A percentile compares a stretch with the other conserved stretches of the same genome.
Evolutionary conservation across 148 eudicot genomes (phyloP).

Genomic region (Hydrangea macrophylla): DNA sequence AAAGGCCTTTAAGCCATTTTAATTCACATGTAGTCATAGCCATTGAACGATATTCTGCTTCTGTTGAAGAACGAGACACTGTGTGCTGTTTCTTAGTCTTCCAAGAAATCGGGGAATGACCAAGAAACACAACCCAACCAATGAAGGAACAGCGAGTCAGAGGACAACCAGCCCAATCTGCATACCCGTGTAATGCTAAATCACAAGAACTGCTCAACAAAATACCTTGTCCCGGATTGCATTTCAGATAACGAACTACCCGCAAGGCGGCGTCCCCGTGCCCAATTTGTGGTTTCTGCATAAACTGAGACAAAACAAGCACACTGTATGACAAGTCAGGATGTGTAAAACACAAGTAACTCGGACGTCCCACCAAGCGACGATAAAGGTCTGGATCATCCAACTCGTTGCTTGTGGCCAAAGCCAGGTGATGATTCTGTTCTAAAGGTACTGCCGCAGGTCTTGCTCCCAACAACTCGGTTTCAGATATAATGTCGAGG

Average conservation of each 20-base stretch:
- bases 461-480: neutral
- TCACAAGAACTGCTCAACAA: neutral
- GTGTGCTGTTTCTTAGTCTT: too few relatives aligned
- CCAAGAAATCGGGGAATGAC: too few relatives aligned
- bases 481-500: too few relatives aligned
- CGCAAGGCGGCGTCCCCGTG: neutral
- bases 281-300: neutral
- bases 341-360: neutral
- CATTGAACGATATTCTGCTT: too few relatives aligned
- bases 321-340: neutral
- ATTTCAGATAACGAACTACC: neutral
- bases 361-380: neutral
- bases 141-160: too few relatives aligned
- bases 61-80: too few relatives aligned
- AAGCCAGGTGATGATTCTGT: neutral
- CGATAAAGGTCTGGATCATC: constrained; percentile 1
- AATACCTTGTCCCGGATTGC: neutral
- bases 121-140: too few relatives aligned
- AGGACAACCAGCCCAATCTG: too few relatives aligned
- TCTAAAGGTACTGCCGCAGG: neutral
- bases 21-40: too few relatives aligned
- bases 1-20: too few relatives aligned
- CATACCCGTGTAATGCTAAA: neutral
- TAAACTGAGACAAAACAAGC: too few relatives aligned
- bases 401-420: neutral